phyloP scores from a whole-genome alignment of 495 filamentous ascomycete species.

The Penicillium paxilli region DNA sequence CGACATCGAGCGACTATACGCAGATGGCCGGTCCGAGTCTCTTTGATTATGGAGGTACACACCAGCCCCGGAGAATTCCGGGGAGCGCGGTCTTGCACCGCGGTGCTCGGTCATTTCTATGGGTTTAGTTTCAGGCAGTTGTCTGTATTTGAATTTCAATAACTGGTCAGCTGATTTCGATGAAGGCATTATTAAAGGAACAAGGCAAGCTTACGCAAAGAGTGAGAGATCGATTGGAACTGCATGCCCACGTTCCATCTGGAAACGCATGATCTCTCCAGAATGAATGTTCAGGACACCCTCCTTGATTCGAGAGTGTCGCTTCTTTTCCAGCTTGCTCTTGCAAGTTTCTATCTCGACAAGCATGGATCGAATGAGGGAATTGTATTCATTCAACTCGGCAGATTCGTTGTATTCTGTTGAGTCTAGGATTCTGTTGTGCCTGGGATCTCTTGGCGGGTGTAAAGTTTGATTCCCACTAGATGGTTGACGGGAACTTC shows the following conservation, averaged over 20 bases:
- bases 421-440: not conserved
- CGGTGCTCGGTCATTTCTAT: no score
- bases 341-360: constrained; percentile 13
- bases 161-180: no score
- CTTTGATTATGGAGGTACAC: no score
- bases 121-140: no score
- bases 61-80: no score
- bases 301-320: constrained; percentile 7
- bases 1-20: no score
- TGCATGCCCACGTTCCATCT: not conserved
- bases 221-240: not conserved
- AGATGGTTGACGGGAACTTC: no score
- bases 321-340: constrained; percentile 4
- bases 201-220: not conserved
- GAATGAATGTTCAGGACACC: constrained; percentile 14
- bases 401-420: not conserved
- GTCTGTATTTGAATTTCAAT: no score
- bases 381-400: constrained; percentile 8
- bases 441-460: not conserved
- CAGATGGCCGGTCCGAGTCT: no score
- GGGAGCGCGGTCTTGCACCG: no score
- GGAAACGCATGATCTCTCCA: constrained; percentile 10
- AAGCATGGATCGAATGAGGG: constrained; percentile 11
- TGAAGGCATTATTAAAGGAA: no score
- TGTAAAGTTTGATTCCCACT: no score